Base-by-base conservation (phyloP, 768 basidiomycete species). In the Leccinellum luteum region DNA sequence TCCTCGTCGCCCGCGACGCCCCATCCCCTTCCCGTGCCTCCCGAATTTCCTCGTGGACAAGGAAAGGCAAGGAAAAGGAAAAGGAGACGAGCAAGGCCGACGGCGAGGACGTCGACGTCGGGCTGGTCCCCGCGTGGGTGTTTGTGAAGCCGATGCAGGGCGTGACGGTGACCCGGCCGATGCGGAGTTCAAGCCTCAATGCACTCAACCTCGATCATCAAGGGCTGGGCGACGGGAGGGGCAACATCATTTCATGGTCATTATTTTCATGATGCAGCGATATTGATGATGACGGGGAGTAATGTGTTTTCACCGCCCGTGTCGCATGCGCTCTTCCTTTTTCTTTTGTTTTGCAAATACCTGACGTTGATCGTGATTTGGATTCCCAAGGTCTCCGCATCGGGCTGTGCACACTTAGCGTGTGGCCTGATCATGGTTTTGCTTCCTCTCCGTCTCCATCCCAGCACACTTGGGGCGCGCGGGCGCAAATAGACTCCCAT, bases 101-200 rank as follows among this genome's bases (percentile, higher is more conserved):
- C 57, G 47, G 69, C 66, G 74, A 73, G 19, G 76, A 81, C 43
- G 74, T 85, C 34, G 88, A 90, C 66, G 69, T 90, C 17, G 90
- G 90, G 38, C 79, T 86, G 31, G 82, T 90, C 3, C 90, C 90
- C 12, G 83, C 86, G 6, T 92, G 89, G 88, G 85, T 82, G 66
- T 90, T 92, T 78, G 55, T 83, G 60, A 84, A 83, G 64, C 81
- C 85, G 32, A 77, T 80, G 48, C 80, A 82, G 59, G 86, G 85
- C 4, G 74, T 86, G 54, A 72, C 77, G 38, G 79, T 82, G 4
- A 82, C 85, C 62, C 78, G 90, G 21, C 89, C 90, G 1, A 73
- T 87, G 63, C 81, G 90, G 30, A 82, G 75, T 51, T 69, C 76
- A 44, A 87, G 85, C 59, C 53, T 66, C 13, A 56, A 69, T 6